A percentile compares a stretch with the other conserved stretches of the same genome.
Conservation (phyloP, 257 asterid species). For the Eustoma russellianum region DNA sequence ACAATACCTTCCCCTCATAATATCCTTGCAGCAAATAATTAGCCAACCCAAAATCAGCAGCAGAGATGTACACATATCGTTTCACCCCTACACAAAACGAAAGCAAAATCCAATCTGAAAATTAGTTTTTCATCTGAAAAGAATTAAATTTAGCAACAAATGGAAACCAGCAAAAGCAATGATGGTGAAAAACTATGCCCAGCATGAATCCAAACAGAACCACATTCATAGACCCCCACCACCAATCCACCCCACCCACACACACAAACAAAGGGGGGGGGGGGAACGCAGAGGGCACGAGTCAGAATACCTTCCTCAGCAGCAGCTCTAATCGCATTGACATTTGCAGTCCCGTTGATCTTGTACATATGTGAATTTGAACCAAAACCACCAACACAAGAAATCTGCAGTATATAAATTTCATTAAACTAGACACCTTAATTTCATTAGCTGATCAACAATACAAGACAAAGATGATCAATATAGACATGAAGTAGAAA, state of each 20-base stretch:
- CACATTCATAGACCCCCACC: background rate
- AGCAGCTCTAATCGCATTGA: constrained; percentile 96
- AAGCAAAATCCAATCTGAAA: background rate
- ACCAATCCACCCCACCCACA: background rate
- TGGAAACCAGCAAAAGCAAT: background rate
- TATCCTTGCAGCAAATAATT: constrained; percentile 61
- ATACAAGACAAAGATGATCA: background rate
- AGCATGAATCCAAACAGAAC: background rate
- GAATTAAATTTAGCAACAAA: background rate
- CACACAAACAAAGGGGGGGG: too few relatives aligned
- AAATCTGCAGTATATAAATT: constrained; percentile 46
- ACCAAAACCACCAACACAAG: constrained; percentile 98
- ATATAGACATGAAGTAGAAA: background rate
- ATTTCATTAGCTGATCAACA: background rate
- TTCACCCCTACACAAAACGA: constrained; percentile 40
- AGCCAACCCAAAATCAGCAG: constrained; percentile 77
- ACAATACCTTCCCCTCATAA: constrained; percentile 68
- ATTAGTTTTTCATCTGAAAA: background rate
- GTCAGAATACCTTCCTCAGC: constrained; percentile 64
- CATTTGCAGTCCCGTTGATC: constrained; percentile 91
- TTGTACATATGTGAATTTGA: constrained; percentile 87
- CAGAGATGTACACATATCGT: constrained; percentile 70
- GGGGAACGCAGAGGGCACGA: background rate
- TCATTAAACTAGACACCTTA: constrained; percentile 3
- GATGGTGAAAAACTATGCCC: background rate